Conservation (phyloP, 768 basidiomycete genomes). For the Stropharia rugosoannulata region DNA sequence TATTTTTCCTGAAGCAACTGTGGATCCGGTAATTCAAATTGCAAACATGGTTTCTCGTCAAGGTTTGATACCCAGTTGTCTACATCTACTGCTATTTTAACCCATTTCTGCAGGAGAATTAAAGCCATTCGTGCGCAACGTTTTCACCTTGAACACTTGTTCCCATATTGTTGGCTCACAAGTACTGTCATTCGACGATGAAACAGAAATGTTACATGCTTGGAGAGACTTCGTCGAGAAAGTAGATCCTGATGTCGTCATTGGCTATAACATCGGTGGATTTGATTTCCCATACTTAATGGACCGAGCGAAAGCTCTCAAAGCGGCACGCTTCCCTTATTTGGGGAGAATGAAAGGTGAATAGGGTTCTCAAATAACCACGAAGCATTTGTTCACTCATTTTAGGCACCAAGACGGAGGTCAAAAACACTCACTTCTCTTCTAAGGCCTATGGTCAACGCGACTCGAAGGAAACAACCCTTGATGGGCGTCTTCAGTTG, state of each 20-base stretch:
- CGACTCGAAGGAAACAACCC: constrained; percentile 89
- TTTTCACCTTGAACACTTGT: constrained; percentile 95
- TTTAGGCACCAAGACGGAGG: constrained; percentile 71
- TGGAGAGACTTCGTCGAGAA: constrained; percentile 90
- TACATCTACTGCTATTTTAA: background rate
- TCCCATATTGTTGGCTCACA: constrained; percentile 97
- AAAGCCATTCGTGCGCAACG: constrained; percentile 93
- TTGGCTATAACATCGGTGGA: constrained; percentile 91
- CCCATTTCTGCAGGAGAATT: constrained; percentile 62
- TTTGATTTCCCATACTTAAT: constrained; percentile 98
- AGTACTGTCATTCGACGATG: constrained; percentile 80
- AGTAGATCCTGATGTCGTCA: constrained; percentile 94
- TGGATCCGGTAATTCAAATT: constrained; percentile 97
- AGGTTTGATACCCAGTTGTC: constrained; percentile 47
- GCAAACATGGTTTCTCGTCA: constrained; percentile 99
- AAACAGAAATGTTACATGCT: constrained; percentile 67
- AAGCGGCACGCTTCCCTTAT: constrained; percentile 63
- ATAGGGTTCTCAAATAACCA: background rate
- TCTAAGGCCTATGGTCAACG: constrained; percentile 97
- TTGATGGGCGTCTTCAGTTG: constrained; percentile 93
- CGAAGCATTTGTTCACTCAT: constrained; percentile 9
- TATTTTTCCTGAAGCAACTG: constrained; percentile 88
- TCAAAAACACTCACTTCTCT: constrained; percentile 95
- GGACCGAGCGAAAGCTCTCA: constrained; percentile 86
- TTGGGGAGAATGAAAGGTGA: constrained; percentile 78